Evolutionary conservation across 164 flowering plant genomes (phyloP), one percentile per base, ranked within the genome.

Genomic region (Magnolia sinica): DNA sequence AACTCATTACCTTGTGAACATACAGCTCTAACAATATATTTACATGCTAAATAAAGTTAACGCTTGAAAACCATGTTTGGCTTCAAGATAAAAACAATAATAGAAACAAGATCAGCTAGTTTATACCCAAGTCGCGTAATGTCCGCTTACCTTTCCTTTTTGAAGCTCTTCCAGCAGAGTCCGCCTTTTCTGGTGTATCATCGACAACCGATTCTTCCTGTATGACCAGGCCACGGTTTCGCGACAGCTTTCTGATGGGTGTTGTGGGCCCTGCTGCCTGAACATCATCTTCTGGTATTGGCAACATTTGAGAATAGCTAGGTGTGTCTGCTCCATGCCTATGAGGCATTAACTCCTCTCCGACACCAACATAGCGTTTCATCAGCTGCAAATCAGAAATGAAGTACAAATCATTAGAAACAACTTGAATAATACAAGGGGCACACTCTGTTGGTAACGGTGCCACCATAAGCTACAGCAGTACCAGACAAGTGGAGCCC

Each of bases 171-270:
- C 61, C 61, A 27, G 20, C 23, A 20, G 31, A 20, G 6, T 23
- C 76, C 7, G 79, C 82, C 65, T 64, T 79, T 69, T 86, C 89
- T 37, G 93, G 91, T 19, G 94, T 82, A 27, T 90, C 94, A 75
- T 90, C 92, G 2, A 86, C 89, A 14, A 89, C 84, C 8, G 82
- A 51, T 23, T 87, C 87, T 67, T 93, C 81, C 37, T 80, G 85
- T 70, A 80, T 72, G 19, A 81, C 74, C 64, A 81, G 61, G 49
- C 83, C 83, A 23, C 85, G 78, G n/a, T 81, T 79, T 68, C 83
- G 73, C n/a, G 76, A 70, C 24, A 82, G 37, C 78, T 80, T 84
- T 68, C 82, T 78, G 10, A 84, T 82, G 7, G 86, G 83, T 20
- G 86, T 80, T 51, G 80, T 76, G 2, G 73, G 74, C 18, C 71